A percentile compares a stretch with the other conserved stretches of the same genome.
phyloP scores from a whole-genome alignment of 1,284 basidiomycete species.

The Pascua guehoae region DNA sequence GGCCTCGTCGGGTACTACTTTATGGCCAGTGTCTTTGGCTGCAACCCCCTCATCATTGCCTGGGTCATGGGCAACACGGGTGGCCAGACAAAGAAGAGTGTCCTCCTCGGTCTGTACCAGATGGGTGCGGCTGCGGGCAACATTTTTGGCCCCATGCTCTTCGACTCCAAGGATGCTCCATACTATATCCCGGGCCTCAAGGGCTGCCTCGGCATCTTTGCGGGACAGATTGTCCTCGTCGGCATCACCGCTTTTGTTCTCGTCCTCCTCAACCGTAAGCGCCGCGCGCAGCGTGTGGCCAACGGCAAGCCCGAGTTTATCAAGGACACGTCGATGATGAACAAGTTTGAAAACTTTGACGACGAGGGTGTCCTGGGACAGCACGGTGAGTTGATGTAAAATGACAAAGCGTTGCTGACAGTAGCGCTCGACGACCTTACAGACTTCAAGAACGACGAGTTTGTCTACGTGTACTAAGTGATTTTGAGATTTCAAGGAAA shows the following conservation, averaged over 20 bases:
- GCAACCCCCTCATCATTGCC: constrained; percentile 19
- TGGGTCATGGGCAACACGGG: constrained; percentile 23
- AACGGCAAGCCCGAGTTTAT: constrained; percentile 43
- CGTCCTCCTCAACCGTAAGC: constrained; percentile 38
- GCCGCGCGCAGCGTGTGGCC: constrained; percentile 41
- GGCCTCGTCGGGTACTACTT: constrained; percentile 25
- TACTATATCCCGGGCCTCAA: constrained; percentile 41
- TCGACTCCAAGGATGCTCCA: constrained; percentile 16
- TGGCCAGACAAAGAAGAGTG: constrained; percentile 27
- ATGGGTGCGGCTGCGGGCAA: constrained; percentile 26
- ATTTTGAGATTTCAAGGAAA: not conserved
- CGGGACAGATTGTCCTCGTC: constrained; percentile 33
- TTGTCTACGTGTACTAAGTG: constrained; percentile 23
- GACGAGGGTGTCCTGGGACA: not conserved
- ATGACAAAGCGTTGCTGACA: too few relatives aligned
- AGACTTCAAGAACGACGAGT: constrained; percentile 37
- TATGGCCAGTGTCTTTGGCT: constrained; percentile 20
- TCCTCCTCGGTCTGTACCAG: constrained; percentile 6
- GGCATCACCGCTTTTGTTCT: constrained; percentile 35
- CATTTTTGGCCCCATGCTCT: constrained; percentile 34
- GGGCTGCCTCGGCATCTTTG: constrained; percentile 43
- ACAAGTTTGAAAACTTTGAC: constrained; percentile 14
- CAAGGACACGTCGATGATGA: constrained; percentile 37
- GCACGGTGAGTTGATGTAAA: not conserved
- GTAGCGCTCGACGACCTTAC: constrained; percentile 22